Conservation (phyloP, 176 grass and related monocot genomes). For the Cenchrus fungigraminus region DNA sequence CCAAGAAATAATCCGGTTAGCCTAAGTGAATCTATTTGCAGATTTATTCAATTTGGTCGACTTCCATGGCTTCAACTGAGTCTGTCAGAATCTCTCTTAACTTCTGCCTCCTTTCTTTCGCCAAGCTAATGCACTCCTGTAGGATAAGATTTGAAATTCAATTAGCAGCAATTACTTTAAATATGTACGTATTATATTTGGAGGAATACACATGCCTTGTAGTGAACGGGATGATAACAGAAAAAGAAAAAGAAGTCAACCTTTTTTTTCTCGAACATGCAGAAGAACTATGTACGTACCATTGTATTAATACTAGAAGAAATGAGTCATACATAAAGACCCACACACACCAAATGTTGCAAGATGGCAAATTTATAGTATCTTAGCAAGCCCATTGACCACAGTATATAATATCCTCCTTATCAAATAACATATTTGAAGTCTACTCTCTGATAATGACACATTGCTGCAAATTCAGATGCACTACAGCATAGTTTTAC, state of each 20-base stretch:
- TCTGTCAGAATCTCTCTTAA: slow-evolving; percentile 61
- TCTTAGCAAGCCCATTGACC: background rate
- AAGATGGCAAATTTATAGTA: background rate
- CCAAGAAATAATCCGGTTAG: slow-evolving; percentile 9
- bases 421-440: slow-evolving; percentile 8
- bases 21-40: slow-evolving; percentile 36
- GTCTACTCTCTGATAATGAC: slow-evolving; percentile 1
- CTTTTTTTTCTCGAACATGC: no score
- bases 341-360: no score
- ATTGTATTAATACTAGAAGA: no score
- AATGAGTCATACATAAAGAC: no score
- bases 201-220: background rate
- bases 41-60: slow-evolving; percentile 55
- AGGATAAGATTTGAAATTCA: background rate
- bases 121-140: slow-evolving; percentile 65
- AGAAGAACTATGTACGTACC: no score
- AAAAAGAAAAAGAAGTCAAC: background rate
- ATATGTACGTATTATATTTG: background rate
- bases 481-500: no score
- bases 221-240: background rate
- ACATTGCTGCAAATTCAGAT: slow-evolving; percentile 29
- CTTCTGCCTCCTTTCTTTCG: slow-evolving; percentile 58
- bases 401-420: background rate
- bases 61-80: slow-evolving; percentile 67
- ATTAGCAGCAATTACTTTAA: background rate